Conservation (phyloP, 768 basidiomycete genomes). For the Lactifluus piperatus region DNA sequence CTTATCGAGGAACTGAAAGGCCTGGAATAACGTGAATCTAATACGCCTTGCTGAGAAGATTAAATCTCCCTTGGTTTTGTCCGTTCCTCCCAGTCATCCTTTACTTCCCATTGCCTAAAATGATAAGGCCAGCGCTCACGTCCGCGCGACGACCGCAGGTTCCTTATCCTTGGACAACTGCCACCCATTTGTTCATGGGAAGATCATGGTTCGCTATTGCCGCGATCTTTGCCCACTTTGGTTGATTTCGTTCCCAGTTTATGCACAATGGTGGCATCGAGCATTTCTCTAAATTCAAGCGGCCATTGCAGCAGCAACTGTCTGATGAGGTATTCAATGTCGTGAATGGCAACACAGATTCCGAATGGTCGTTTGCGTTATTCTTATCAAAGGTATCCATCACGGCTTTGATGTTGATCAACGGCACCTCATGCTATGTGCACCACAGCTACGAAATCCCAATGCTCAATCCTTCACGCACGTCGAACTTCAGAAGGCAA, state of each 20-base stretch:
- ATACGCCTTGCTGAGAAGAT: slow-evolving; percentile 95
- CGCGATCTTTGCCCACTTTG: neutral
- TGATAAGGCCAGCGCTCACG: slow-evolving; percentile 58
- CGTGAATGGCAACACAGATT: slow-evolving; percentile 96
- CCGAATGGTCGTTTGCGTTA: slow-evolving; percentile 94
- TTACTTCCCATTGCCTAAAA: neutral
- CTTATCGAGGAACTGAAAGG: slow-evolving; percentile 43
- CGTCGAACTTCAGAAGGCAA: slow-evolving; percentile 64
- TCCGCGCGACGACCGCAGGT: slow-evolving; percentile 88
- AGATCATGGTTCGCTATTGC: slow-evolving; percentile 64
- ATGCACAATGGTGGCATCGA: slow-evolving; percentile 98
- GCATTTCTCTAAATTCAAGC: slow-evolving; percentile 73
- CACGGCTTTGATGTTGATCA: neutral
- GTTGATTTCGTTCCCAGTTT: slow-evolving; percentile 43
- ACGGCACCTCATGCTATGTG: neutral
- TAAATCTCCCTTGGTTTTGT: slow-evolving; percentile 93
- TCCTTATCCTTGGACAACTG: slow-evolving; percentile 90
- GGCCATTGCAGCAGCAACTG: slow-evolving; percentile 64
- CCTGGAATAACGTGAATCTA: slow-evolving; percentile 95
- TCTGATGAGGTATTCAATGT: slow-evolving; percentile 79
- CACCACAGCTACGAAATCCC: slow-evolving; percentile 63
- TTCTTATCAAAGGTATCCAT: slow-evolving; percentile 64
- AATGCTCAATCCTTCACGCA: slow-evolving; percentile 69
- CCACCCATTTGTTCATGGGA: slow-evolving; percentile 89
- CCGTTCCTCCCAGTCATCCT: slow-evolving; percentile 24